Conservation (phyloP, 2,329 filamentous ascomycete species). For the Curvularia verruculosa region DNA sequence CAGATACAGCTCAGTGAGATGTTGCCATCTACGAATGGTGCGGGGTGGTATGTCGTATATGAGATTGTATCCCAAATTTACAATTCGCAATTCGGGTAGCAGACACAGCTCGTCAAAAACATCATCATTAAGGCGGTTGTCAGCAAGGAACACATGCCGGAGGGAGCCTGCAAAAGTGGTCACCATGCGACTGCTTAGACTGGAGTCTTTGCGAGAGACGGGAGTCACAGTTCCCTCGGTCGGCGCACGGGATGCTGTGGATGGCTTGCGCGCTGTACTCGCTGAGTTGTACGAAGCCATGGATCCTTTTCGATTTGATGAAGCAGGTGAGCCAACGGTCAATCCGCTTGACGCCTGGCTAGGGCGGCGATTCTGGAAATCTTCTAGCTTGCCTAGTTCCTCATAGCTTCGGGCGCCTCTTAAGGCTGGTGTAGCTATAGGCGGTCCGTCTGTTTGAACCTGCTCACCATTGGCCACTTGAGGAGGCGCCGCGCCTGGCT, state of each 20-base stretch:
- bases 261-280: constrained; percentile 70
- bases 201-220: constrained; percentile 82
- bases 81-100: constrained; percentile 79
- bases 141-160: constrained; percentile 83
- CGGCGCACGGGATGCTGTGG: constrained; percentile 72
- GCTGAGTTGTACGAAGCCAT: constrained; percentile 75
- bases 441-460: constrained; percentile 45
- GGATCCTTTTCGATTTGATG: constrained; percentile 75
- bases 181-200: constrained; percentile 75
- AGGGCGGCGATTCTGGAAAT: constrained; percentile 71
- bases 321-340: constrained; percentile 73
- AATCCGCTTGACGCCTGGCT: constrained; percentile 79
- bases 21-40: constrained; percentile 86
- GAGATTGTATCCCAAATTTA: constrained; percentile 95
- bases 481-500: constrained; percentile 75
- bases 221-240: constrained; percentile 65
- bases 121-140: constrained; percentile 93
- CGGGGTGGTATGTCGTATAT: constrained; percentile 90
- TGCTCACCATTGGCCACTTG: constrained; percentile 38
- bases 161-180: constrained; percentile 90
- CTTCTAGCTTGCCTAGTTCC: constrained; percentile 72
- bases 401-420: constrained; percentile 72
- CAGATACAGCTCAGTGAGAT: constrained; percentile 88
- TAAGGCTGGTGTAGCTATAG: constrained; percentile 51
- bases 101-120: constrained; percentile 90